A percentile compares a stretch with the other conserved stretches of the same genome.
These are phyloP conservation scores for Termitomyces sp. DNA, from an alignment of 768 basidiomycete species.

Conservation along the genomic window DNA sequence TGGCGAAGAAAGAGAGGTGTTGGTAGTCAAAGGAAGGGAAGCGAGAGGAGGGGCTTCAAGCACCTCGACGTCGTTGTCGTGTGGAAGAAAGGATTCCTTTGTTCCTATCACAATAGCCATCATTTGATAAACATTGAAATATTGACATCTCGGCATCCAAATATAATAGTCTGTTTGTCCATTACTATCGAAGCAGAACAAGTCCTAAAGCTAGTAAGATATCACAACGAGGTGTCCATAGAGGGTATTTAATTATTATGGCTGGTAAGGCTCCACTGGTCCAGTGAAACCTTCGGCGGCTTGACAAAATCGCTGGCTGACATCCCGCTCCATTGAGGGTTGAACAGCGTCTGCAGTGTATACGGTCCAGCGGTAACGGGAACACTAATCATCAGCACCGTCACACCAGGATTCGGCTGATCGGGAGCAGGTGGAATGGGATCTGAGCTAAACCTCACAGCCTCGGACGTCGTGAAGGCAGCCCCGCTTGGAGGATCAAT, in stretches of 20 bases:
- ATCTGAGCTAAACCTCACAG: conserved; percentile 56
- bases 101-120: conserved; percentile 4
- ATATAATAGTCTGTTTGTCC: conserved; percentile 3
- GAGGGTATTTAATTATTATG: conserved; percentile 47
- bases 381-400: conserved; percentile 69
- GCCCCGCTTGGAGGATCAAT: conserved; percentile 67
- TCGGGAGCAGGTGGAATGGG: conserved; percentile 58
- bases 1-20: conserved; percentile 22
- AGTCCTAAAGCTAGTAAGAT: background rate
- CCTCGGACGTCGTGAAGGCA: conserved; percentile 47
- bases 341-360: conserved; percentile 82
- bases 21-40: background rate
- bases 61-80: conserved; percentile 9
- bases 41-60: conserved; percentile 10
- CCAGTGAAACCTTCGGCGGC: conserved; percentile 66
- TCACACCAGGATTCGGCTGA: conserved; percentile 73
- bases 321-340: conserved; percentile 86
- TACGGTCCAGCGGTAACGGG: conserved; percentile 65
- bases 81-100: conserved; percentile 9
- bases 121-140: conserved; percentile 4
- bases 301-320: conserved; percentile 53
- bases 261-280: conserved; percentile 73
- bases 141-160: background rate
- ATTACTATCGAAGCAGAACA: background rate
- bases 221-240: conserved; percentile 8